Evolutionary conservation across 2,329 filamentous ascomycete genomes (phyloP).

Genomic region (Alternaria ventricosa): DNA sequence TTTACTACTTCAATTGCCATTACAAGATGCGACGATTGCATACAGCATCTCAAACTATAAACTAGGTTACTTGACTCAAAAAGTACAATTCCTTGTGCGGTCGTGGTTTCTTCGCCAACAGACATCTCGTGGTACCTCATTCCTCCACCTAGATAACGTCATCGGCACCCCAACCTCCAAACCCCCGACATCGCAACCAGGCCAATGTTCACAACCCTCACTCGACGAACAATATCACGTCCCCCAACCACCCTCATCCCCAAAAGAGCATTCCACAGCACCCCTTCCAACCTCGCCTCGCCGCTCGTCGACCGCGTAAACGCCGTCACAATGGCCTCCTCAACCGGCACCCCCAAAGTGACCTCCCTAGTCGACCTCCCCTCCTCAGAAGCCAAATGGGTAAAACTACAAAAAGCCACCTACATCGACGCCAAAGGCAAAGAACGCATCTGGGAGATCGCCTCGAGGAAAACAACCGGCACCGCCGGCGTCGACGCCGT

Average conservation of each 20-base stretch:
- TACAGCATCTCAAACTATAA: background rate
- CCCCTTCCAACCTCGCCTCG: background rate
- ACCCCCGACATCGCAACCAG: background rate
- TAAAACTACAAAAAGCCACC: constrained; percentile 46
- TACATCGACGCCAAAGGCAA: constrained; percentile 68
- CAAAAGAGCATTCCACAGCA: background rate
- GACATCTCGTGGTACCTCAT: background rate
- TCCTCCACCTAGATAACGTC: background rate
- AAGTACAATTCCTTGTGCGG: background rate
- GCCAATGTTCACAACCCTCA: constrained; percentile 3
- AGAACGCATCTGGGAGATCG: constrained; percentile 71
- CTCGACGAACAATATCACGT: background rate
- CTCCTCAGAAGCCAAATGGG: constrained; percentile 34
- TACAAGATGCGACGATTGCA: background rate
- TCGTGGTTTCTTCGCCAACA: background rate
- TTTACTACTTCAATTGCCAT: background rate
- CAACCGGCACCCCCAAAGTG: constrained; percentile 20
- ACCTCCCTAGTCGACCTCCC: constrained; percentile 31
- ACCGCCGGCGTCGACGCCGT: constrained; percentile 66
- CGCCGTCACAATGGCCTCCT: constrained; percentile 14
- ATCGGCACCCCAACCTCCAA: constrained; percentile 1
- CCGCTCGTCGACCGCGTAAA: constrained; percentile 13
- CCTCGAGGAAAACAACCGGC: constrained; percentile 68
- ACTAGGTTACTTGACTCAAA: background rate
- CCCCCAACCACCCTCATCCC: background rate